These are phyloP conservation scores for Eucommia ulmoides DNA, from an alignment of 257 asterid species.

Conservation along the genomic window DNA sequence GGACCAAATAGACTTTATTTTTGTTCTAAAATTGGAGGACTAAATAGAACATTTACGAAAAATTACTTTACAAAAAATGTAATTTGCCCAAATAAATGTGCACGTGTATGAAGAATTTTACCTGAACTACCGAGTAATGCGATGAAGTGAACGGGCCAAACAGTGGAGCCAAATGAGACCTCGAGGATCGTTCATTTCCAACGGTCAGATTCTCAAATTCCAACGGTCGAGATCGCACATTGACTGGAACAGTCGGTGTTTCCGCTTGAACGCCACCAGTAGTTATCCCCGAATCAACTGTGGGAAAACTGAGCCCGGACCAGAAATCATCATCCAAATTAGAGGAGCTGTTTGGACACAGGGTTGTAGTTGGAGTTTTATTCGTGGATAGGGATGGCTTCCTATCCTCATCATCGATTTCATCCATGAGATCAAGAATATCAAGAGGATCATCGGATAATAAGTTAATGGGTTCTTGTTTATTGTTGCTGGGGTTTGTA, in stretches of 20 bases:
- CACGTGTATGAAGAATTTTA: too few species aligned
- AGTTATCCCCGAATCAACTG: constrained; percentile 21
- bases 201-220: constrained; percentile 25
- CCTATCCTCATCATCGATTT: constrained; percentile 36
- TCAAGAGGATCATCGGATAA: constrained; percentile 14
- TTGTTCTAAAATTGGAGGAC: too few species aligned
- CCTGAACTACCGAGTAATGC: too few species aligned
- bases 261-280: too few species aligned
- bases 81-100: too few species aligned
- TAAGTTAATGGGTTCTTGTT: constrained; percentile 19
- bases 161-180: constrained; percentile 15
- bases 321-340: constrained; percentile 30
- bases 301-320: constrained; percentile 36
- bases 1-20: too few species aligned
- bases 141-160: constrained; percentile 20
- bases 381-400: constrained; percentile 17
- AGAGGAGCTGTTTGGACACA: constrained; percentile 13
- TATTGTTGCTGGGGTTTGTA: constrained; percentile 14
- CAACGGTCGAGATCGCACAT: constrained; percentile 28
- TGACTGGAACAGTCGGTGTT: constrained; percentile 20
- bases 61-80: too few species aligned
- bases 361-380: constrained; percentile 13
- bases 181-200: constrained; percentile 16
- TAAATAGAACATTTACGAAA: too few species aligned
- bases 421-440: constrained; percentile 50